Evolutionary conservation across 371 early-diverging fungal genomes (phyloP).

Genomic region (Smittium culicis): DNA sequence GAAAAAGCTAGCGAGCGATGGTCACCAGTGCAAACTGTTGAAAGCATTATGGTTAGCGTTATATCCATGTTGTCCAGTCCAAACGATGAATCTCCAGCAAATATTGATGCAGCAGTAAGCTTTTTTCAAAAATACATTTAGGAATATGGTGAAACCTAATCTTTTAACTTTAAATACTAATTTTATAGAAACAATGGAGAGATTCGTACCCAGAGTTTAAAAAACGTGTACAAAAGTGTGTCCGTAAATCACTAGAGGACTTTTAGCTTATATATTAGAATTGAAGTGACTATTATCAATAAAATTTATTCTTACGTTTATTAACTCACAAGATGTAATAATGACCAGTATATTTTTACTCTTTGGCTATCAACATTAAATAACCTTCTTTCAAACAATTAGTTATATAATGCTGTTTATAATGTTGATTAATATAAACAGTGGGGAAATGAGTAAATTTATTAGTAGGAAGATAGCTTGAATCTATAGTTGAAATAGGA

Average conservation of each 20-base stretch:
- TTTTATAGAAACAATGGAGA: constrained; percentile 20
- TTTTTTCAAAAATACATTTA: constrained; percentile 96
- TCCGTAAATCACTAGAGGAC: constrained; percentile 18
- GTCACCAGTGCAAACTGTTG: constrained; percentile 95
- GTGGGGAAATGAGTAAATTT: no score
- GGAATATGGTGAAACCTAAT: constrained; percentile 18
- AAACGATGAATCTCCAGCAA: constrained; percentile 97
- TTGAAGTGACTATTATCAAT: no score
- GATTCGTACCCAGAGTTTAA: constrained; percentile 15
- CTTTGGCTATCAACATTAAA: no score
- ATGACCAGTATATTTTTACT: no score
- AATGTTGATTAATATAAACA: no score
- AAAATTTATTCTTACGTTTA: no score
- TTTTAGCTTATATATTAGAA: no score
- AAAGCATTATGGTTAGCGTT: constrained; percentile 91
- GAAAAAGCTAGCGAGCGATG: constrained; percentile 85
- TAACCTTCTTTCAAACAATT: no score
- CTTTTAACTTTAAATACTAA: neutral
- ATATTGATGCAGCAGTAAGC: constrained; percentile 84
- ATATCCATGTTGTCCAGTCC: constrained; percentile 95
- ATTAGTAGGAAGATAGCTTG: no score
- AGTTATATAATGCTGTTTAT: no score
- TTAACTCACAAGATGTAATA: no score
- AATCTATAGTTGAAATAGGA: no score
- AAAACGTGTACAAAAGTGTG: constrained; percentile 19